Conservation (phyloP, 2,329 filamentous ascomycete genomes). For the Cryphonectria carpinicola region DNA sequence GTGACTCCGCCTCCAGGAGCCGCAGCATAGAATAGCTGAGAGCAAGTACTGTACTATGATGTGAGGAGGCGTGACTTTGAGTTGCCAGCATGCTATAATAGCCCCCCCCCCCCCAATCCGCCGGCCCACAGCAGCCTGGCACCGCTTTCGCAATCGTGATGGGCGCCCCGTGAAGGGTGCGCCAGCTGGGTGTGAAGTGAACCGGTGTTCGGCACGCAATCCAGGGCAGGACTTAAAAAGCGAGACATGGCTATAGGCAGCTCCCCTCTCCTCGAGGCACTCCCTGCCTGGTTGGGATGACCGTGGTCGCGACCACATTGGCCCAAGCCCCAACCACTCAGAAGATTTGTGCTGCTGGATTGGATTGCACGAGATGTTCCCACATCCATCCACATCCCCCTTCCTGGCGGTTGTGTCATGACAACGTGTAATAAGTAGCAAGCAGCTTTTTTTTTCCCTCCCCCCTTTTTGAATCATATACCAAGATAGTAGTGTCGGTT, state of each 20-base stretch:
- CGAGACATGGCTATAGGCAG: neutral
- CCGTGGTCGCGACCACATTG: constrained; percentile 9
- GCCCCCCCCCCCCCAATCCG: too few relatives aligned
- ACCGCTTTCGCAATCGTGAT: constrained; percentile 2
- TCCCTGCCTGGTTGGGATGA: neutral
- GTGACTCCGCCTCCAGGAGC: neutral
- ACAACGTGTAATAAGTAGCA: neutral
- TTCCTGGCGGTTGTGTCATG: constrained; percentile 1
- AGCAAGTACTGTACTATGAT: too few relatives aligned
- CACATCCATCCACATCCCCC: neutral
- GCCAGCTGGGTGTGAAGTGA: neutral
- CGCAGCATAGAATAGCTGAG: neutral
- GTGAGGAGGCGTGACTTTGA: neutral
- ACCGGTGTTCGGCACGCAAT: neutral
- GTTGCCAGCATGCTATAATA: too few relatives aligned
- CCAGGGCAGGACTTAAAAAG: neutral
- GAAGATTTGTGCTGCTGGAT: neutral
- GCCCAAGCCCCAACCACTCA: constrained; percentile 13
- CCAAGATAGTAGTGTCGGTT: neutral
- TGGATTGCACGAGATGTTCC: neutral
- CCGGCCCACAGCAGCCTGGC: neutral
- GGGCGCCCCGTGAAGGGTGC: neutral
- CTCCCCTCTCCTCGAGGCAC: neutral
- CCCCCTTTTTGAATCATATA: neutral
- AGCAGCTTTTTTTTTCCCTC: neutral